Conservation (phyloP, 2,329 filamentous ascomycete genomes). For the Salinomyces thailandicus region DNA sequence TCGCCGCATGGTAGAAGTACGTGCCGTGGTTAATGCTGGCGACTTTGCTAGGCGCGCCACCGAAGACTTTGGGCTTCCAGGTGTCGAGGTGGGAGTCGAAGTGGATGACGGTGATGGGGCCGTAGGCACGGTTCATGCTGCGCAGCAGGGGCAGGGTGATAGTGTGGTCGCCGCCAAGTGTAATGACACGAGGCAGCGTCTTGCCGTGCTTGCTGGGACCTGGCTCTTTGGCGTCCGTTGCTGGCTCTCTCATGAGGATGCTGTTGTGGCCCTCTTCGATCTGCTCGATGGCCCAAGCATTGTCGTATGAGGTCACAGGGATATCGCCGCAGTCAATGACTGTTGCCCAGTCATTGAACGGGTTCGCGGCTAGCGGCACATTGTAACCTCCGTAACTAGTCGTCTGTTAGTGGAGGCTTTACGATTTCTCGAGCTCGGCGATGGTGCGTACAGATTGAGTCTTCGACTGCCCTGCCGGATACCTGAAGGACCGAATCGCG, state of each 20-base stretch:
- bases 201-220: constrained; percentile 63
- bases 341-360: constrained; percentile 59
- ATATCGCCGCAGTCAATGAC: constrained; percentile 50
- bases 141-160: constrained; percentile 48
- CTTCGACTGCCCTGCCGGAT: constrained; percentile 79
- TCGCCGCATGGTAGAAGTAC: constrained; percentile 74
- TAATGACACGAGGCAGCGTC: constrained; percentile 72
- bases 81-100: constrained; percentile 53
- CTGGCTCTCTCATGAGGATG: constrained; percentile 59
- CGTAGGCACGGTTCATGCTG: constrained; percentile 55
- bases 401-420: neutral
- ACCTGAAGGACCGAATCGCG: constrained; percentile 72
- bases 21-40: constrained; percentile 75
- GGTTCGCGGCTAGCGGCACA: constrained; percentile 67
- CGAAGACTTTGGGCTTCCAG: constrained; percentile 79
- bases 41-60: constrained; percentile 64
- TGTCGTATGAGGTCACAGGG: constrained; percentile 55
- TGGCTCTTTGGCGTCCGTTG: constrained; percentile 54
- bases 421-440: neutral
- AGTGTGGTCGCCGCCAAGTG: constrained; percentile 54
- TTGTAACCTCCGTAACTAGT: constrained; percentile 65
- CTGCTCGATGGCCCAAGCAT: constrained; percentile 68
- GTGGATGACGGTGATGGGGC: constrained; percentile 54
- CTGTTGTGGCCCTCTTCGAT: constrained; percentile 77
- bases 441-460: constrained; percentile 63